Base-by-base conservation (phyloP, 129 eudicot genomes). In the Lactuca saligna region DNA sequence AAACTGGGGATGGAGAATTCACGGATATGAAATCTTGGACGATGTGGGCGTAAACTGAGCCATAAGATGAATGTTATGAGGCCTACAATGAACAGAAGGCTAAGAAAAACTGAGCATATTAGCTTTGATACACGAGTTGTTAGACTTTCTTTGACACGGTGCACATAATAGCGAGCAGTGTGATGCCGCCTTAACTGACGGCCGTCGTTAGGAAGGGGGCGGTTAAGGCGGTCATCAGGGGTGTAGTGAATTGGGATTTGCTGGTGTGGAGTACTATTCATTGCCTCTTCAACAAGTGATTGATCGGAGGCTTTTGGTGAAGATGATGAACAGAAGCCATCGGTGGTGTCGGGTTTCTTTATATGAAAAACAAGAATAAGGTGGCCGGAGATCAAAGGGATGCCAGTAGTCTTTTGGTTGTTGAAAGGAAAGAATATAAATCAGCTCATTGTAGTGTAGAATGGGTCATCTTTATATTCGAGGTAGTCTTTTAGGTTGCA, bases 11-110 rank as follows among this genome's bases (percentile, higher is more conserved):
- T 68, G 0, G 95, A 85, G 17, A 89, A 89, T 3, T 85, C 85
- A 2, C 82, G 63, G 70, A 86, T 65, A 70, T 82, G 78, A 53
- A 87, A 74, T 14, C 95, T 35, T 33, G 99, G 99, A 17, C 99
- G 80, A 62, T 93, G 99, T 0, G 99, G 99, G 17, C 95, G 86
- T 33, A 93, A 71, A 70, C 99, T 89, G 25, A 93, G 88, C 88
- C 91, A 93, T 14, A 93, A 62, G 51, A 93, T 93, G 88, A 93
- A 93, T 0, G 85, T 59, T 70, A 93, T 83, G 31, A 93, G 69
- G 60, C 97, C 97, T 3, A 82, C 50, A 25, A 89, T 38, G 80
- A 87, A 81, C 57, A 93, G 69, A 15, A 93, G 71, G 68, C 75
- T 79, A 41, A 93, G 78, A 50, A 87, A 76, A 14, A 89, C 79